Evolutionary conservation across 371 early-diverging fungal species (phyloP).

Genomic region (Basidiobolus meristosporus): DNA sequence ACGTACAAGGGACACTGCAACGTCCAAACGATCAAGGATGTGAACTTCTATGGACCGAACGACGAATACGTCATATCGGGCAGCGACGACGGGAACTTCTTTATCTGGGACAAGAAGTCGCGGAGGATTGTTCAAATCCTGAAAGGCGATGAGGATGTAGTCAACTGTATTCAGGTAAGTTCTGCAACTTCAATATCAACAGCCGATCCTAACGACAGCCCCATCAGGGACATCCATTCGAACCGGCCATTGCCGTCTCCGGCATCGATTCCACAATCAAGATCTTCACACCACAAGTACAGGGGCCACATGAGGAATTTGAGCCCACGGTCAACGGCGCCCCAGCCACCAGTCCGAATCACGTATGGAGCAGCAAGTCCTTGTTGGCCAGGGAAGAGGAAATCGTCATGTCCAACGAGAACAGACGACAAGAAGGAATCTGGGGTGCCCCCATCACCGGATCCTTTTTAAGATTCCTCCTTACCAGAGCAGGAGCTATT

Average conservation of each 20-base stretch:
- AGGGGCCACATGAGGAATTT: too few relatives aligned
- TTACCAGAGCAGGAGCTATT: too few relatives aligned
- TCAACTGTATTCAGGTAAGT: constrained; percentile 28
- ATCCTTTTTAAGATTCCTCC: too few relatives aligned
- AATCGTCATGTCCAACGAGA: too few relatives aligned
- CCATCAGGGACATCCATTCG: constrained; percentile 16
- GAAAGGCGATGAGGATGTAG: constrained; percentile 28
- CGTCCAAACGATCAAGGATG: constrained; percentile 54
- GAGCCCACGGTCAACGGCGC: too few relatives aligned
- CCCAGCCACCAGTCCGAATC: too few relatives aligned
- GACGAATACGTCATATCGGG: constrained; percentile 59
- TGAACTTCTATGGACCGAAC: constrained; percentile 44
- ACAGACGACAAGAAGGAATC: too few relatives aligned
- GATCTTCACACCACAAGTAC: constrained; percentile 27
- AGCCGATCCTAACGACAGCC: not conserved
- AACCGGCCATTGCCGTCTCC: constrained; percentile 25
- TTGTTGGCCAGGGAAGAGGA: too few relatives aligned
- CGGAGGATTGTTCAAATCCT: constrained; percentile 37
- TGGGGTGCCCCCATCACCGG: too few relatives aligned
- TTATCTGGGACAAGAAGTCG: constrained; percentile 52
- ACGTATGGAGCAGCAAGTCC: too few relatives aligned
- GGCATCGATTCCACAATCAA: constrained; percentile 51
- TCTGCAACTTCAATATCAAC: not conserved
- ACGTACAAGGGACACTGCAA: constrained; percentile 18
- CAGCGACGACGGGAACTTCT: constrained; percentile 55